phyloP scores from a whole-genome alignment of 306 rosid genomes.

The Dryas octopetala region DNA sequence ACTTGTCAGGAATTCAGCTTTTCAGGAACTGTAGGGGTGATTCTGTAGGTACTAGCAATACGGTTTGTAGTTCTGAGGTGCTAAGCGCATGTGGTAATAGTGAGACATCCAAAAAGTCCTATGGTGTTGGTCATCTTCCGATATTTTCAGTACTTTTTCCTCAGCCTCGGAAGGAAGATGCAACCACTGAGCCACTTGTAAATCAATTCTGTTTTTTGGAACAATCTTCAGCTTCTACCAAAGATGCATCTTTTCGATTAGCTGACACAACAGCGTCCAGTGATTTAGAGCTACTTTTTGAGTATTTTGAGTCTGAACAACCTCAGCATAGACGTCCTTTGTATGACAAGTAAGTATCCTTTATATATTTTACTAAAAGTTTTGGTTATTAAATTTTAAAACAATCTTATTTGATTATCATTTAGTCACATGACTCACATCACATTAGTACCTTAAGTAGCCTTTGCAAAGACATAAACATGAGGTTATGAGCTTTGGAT shows the following conservation, averaged over 20 bases:
- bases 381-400: too few species aligned
- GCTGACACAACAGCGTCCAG: slow-evolving; percentile 23
- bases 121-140: slow-evolving; percentile 35
- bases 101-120: slow-evolving; percentile 37
- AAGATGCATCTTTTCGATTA: slow-evolving; percentile 33
- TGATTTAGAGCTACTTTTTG: slow-evolving; percentile 69
- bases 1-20: slow-evolving; percentile 80
- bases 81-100: slow-evolving; percentile 28
- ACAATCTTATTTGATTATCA: too few species aligned
- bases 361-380: too few species aligned
- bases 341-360: slow-evolving; percentile 57
- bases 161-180: slow-evolving; percentile 32
- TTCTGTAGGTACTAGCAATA: slow-evolving; percentile 14
- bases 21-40: slow-evolving; percentile 39
- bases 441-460: too few species aligned
- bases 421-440: too few species aligned
- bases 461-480: too few species aligned
- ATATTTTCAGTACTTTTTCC: slow-evolving; percentile 49
- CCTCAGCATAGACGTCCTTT: slow-evolving; percentile 78
- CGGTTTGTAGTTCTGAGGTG: slow-evolving; percentile 26
- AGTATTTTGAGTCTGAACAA: slow-evolving; percentile 78
- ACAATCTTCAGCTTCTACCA: slow-evolving; percentile 28
- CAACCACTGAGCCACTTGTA: slow-evolving; percentile 23
- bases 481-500: too few species aligned
- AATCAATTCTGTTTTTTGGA: slow-evolving; percentile 24